Evolutionary conservation across 257 asterid genomes (phyloP).

Genomic region (Oldenlandia corymbosa): DNA sequence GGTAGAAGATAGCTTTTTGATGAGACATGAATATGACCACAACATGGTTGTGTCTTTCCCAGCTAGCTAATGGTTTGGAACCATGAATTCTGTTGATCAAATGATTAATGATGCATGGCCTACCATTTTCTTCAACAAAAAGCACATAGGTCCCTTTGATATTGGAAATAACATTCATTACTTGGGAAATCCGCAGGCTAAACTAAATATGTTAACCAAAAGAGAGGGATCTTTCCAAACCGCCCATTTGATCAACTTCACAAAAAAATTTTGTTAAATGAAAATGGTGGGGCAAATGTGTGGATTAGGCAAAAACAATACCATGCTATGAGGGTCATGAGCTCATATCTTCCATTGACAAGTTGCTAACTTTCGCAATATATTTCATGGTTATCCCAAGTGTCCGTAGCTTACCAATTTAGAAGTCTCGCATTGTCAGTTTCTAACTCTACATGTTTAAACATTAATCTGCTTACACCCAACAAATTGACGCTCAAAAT

Average conservation of each 20-base stretch:
- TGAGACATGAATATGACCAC: background rate
- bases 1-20: background rate
- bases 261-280: too few species aligned
- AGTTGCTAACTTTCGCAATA: background rate
- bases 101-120: background rate
- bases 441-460: background rate
- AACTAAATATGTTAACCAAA: background rate
- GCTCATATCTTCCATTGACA: too few species aligned
- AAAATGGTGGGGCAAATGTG: background rate
- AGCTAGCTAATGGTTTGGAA: background rate
- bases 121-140: background rate
- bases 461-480: background rate
- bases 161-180: background rate
- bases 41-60: slow-evolving; percentile 1
- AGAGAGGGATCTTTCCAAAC: too few species aligned
- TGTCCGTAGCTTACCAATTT: background rate
- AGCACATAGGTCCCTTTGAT: background rate
- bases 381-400: background rate
- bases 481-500: too few species aligned
- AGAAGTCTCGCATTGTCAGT: background rate
- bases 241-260: background rate
- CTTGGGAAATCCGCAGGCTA: too few species aligned
- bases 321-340: background rate
- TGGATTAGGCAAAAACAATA: background rate
- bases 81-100: background rate